Evolutionary conservation across 768 basidiomycete species (phyloP).

Genomic region (Auricularia auricula-judae): DNA sequence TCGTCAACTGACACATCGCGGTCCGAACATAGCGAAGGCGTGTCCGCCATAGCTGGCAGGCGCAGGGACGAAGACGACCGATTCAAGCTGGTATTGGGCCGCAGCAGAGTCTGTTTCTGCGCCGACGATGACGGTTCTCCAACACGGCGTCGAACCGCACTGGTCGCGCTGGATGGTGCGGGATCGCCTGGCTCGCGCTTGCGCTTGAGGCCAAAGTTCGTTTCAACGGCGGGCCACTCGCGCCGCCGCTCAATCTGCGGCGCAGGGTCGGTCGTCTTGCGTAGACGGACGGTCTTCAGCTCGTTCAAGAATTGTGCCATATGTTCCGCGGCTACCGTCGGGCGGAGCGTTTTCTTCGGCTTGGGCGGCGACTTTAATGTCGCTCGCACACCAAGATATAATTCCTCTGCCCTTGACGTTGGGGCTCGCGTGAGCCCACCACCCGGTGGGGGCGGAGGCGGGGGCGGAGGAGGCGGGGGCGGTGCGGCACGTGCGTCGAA

Average conservation of each 20-base stretch:
- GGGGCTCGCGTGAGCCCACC: slow-evolving; percentile 5
- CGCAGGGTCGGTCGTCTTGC: slow-evolving; percentile 23
- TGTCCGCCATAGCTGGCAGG: not conserved
- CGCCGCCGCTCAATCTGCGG: not conserved
- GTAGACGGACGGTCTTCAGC: slow-evolving; percentile 63
- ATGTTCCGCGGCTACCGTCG: slow-evolving; percentile 64
- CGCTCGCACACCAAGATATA: not conserved
- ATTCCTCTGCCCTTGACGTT: not conserved
- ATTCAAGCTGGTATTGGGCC: not conserved
- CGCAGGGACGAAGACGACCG: not conserved
- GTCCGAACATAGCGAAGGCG: not conserved
- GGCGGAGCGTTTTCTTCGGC: slow-evolving; percentile 40
- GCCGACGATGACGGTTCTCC: not conserved
- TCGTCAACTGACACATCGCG: not conserved
- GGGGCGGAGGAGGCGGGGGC: slow-evolving; percentile 31
- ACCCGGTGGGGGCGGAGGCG: slow-evolving; percentile 19
- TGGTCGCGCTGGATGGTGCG: not conserved
- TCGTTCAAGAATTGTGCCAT: slow-evolving; percentile 76
- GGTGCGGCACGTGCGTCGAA: slow-evolving; percentile 19
- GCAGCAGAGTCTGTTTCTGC: not conserved
- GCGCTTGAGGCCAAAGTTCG: not conserved
- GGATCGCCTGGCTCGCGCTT: not conserved
- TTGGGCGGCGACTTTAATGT: not conserved
- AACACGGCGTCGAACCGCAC: not conserved
- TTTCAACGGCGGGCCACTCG: not conserved